Percentiles rank a stretch among this genome's conserved stretches.
phyloP scores from a whole-genome alignment of 148 eudicot species.

The Linanthus parryae region DNA sequence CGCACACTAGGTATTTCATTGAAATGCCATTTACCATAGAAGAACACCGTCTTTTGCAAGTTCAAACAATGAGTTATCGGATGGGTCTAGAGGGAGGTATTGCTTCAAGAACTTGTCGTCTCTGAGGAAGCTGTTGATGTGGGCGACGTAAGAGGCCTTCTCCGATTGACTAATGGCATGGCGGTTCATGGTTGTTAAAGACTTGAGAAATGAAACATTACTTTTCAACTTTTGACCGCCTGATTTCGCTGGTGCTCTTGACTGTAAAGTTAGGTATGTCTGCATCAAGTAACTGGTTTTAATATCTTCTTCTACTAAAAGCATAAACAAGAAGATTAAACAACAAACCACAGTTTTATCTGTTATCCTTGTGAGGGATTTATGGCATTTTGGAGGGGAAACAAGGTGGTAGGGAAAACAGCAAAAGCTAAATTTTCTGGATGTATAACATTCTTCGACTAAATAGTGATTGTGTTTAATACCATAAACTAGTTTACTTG shows the following conservation, averaged over 20 bases:
- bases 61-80: constrained; percentile 55
- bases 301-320: no score
- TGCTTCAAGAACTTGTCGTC: constrained; percentile 77
- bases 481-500: no score
- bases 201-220: constrained; percentile 64
- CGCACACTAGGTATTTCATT: neutral
- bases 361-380: no score
- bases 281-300: constrained; percentile 21
- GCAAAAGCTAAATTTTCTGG: no score
- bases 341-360: no score
- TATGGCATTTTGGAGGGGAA: no score
- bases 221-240: constrained; percentile 40
- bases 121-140: constrained; percentile 72
- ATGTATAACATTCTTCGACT: no score
- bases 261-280: constrained; percentile 60
- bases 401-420: no score
- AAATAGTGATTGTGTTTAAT: no score
- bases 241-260: constrained; percentile 41
- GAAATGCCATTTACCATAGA: constrained; percentile 48
- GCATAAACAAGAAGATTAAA: no score
- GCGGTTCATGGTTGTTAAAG: constrained; percentile 66
- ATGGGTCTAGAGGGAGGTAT: constrained; percentile 71
- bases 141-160: constrained; percentile 66
- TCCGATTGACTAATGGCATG: constrained; percentile 78
- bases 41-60: constrained; percentile 89